Conservation (phyloP, 352 stramenopile species). For the Globisporangium emineosum region DNA sequence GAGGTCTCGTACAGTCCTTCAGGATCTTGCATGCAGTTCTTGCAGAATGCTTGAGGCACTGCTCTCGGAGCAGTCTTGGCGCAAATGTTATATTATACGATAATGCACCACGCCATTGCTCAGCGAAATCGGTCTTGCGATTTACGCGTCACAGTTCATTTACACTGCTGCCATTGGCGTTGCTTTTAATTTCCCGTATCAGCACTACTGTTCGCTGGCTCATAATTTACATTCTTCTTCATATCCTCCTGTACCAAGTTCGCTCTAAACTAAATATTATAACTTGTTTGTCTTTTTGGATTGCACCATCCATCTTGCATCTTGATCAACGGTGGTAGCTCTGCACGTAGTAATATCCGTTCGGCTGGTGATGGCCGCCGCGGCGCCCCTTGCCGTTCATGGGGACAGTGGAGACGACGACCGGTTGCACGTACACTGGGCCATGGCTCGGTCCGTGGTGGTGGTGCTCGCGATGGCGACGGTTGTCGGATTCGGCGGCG, state of each 20-base stretch:
- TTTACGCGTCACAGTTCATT: background rate
- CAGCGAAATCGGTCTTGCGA: conserved; percentile 15
- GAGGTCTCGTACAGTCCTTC: too few relatives aligned
- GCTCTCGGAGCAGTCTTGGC: conserved; percentile 22
- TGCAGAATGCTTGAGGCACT: conserved; percentile 16
- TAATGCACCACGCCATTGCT: conserved; percentile 14
- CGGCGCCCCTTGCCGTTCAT: conserved; percentile 1
- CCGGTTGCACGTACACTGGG: conserved; percentile 37
- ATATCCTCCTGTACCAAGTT: background rate
- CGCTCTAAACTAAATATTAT: background rate
- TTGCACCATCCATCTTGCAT: background rate
- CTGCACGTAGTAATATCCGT: conserved; percentile 19
- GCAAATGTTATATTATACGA: conserved; percentile 13
- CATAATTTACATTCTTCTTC: conserved; percentile 2
- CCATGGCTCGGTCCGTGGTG: conserved; percentile 11
- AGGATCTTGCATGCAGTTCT: background rate
- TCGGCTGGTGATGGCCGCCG: conserved; percentile 1
- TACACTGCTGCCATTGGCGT: background rate
- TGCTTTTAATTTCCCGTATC: background rate
- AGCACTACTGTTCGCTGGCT: background rate
- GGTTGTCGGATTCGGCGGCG: conserved; percentile 18
- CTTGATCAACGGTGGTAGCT: background rate
- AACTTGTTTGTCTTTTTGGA: background rate
- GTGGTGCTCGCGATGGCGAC: conserved; percentile 8
- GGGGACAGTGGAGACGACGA: conserved; percentile 20